Conservation (phyloP, 177 flowering plant species). For the Vitis hybrid region DNA sequence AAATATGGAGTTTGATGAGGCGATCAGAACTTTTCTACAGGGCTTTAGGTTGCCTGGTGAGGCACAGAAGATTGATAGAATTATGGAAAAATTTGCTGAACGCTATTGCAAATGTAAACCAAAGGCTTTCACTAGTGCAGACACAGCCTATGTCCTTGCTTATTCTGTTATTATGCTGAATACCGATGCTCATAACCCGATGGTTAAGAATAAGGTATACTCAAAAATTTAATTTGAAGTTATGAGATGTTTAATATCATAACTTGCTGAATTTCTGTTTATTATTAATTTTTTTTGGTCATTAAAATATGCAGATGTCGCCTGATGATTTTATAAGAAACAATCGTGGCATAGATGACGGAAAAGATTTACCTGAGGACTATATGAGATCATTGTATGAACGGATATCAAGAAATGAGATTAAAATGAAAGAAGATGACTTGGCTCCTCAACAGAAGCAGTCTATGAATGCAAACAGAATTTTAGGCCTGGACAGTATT, state of each 20-base stretch:
- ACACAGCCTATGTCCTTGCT: constrained; percentile 98
- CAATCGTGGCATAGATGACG: constrained; percentile 99
- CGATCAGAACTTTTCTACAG: constrained; percentile 78
- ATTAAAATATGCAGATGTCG: constrained; percentile 72
- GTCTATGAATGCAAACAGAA: constrained; percentile 66
- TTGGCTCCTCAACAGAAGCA: constrained; percentile 75
- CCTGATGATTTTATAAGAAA: constrained; percentile 95
- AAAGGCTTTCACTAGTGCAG: constrained; percentile 90
- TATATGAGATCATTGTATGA: constrained; percentile 88
- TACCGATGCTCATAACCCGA: constrained; percentile 97
- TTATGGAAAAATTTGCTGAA: constrained; percentile 99
- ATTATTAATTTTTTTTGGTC: not conserved
- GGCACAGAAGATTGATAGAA: constrained; percentile 99
- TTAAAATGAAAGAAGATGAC: constrained; percentile 93
- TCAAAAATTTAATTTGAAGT: constrained; percentile 4
- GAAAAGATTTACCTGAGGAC: constrained; percentile 95
- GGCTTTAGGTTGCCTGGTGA: constrained; percentile 99
- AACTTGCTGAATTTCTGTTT: not conserved
- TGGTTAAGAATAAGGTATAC: constrained; percentile 90
- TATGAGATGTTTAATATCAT: not conserved
- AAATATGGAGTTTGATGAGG: constrained; percentile 95
- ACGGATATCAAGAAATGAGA: constrained; percentile 87
- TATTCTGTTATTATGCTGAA: constrained; percentile 96
- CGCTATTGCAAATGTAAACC: constrained; percentile 98
- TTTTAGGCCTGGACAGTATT: constrained; percentile 87